Evolutionary conservation across 352 stramenopile genomes (phyloP).

Genomic region (Pythium rishiriense): DNA sequence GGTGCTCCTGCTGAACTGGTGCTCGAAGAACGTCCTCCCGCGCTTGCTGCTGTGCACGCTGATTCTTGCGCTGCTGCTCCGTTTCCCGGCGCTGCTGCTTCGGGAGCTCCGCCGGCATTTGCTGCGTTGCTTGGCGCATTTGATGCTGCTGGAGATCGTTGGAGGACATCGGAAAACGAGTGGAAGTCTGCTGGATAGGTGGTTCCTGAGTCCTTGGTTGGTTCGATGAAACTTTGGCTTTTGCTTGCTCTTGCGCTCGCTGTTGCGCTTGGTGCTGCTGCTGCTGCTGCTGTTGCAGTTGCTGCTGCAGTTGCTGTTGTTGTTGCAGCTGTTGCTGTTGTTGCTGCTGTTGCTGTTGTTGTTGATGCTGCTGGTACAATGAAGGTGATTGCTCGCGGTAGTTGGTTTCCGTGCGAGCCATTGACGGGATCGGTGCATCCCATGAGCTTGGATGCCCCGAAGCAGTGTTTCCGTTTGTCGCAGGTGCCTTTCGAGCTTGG

Average conservation of each 20-base stretch:
- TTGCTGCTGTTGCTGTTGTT: slow-evolving; percentile 23
- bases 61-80: slow-evolving; percentile 13
- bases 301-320: background rate
- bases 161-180: slow-evolving; percentile 11
- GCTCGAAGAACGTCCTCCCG: slow-evolving; percentile 11
- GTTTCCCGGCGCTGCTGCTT: slow-evolving; percentile 9
- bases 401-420: background rate
- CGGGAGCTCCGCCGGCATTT: slow-evolving; percentile 1
- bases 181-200: background rate
- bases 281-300: background rate
- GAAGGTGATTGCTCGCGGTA: slow-evolving; percentile 18
- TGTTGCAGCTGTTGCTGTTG: slow-evolving; percentile 20
- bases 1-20: slow-evolving; percentile 4
- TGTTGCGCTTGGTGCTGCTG: slow-evolving; percentile 5
- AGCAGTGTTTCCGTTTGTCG: background rate
- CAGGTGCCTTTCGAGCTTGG: background rate
- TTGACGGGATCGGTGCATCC: background rate
- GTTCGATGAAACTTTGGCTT: slow-evolving; percentile 1
- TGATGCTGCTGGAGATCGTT: slow-evolving; percentile 15
- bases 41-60: slow-evolving; percentile 11
- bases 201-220: slow-evolving; percentile 5
- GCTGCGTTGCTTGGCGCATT: slow-evolving; percentile 2
- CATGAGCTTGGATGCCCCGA: background rate
- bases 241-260: slow-evolving; percentile 2
- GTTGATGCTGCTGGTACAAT: slow-evolving; percentile 19